Percentiles rank a stretch among this genome's conserved stretches.
Conservation (phyloP, 345 rosid genomes). For the Populus tremula region DNA sequence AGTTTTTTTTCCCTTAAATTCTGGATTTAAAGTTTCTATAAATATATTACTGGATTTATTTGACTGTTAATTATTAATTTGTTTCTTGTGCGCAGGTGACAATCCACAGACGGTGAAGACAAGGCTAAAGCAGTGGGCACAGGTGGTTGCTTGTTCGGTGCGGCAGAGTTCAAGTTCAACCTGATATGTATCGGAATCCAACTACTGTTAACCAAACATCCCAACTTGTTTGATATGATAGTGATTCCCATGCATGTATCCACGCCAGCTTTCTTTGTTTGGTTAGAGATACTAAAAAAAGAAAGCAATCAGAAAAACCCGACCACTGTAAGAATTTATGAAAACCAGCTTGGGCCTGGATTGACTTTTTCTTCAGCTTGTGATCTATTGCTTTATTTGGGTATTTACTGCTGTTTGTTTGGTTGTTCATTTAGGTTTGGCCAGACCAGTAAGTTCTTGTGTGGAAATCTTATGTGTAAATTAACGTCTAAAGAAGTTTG, state of each 20-base stretch:
- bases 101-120: conserved; percentile 81
- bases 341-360: not conserved
- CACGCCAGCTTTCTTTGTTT: conserved; percentile 3
- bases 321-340: not conserved
- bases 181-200: not conserved
- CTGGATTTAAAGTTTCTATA: too few relatives aligned
- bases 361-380: not conserved
- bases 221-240: conserved; percentile 16
- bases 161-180: conserved; percentile 48
- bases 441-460: not conserved
- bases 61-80: not conserved
- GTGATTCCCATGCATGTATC: not conserved
- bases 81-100: conserved; percentile 44
- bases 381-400: not conserved
- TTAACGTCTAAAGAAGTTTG: not conserved
- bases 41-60: not conserved
- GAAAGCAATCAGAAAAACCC: not conserved
- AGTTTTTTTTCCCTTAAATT: not conserved
- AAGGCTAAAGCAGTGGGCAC: conserved; percentile 89
- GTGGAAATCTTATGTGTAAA: not conserved
- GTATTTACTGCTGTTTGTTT: not conserved
- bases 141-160: conserved; percentile 92
- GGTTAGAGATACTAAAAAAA: not conserved
- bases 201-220: not conserved
- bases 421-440: not conserved